These are phyloP conservation scores for Neurospora sp. DNA, from an alignment of 495 filamentous ascomycete genomes.

Conservation along the genomic window DNA sequence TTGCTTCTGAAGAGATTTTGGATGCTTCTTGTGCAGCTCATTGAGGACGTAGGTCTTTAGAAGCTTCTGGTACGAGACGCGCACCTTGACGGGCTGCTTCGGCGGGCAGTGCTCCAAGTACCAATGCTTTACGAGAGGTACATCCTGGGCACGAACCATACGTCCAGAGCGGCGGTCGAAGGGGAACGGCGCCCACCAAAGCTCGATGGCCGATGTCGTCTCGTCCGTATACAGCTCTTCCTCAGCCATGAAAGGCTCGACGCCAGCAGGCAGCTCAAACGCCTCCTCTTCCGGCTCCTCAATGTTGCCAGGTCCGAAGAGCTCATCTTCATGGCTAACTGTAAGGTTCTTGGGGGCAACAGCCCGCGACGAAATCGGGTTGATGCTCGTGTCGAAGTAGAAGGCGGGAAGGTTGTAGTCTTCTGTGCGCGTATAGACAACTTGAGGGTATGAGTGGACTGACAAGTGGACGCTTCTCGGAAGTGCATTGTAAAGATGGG, in stretches of 20 bases:
- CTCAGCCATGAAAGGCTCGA: conserved; percentile 82
- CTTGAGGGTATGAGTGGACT: conserved; percentile 89
- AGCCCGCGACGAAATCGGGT: conserved; percentile 90
- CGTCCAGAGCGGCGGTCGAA: conserved; percentile 95
- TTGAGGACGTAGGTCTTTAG: conserved; percentile 96
- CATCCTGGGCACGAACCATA: conserved; percentile 95
- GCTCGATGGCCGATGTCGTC: conserved; percentile 80
- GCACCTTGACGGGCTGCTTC: conserved; percentile 85
- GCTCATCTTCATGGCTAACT: conserved; percentile 86
- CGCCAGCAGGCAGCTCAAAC: conserved; percentile 70
- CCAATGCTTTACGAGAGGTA: conserved; percentile 96
- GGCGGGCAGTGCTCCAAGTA: conserved; percentile 92
- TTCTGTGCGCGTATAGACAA: conserved; percentile 82
- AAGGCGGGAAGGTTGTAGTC: conserved; percentile 88
- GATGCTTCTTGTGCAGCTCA: conserved; percentile 86
- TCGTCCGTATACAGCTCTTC: conserved; percentile 86
- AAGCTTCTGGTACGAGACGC: conserved; percentile 98
- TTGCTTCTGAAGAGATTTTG: conserved; percentile 93
- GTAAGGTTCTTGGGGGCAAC: conserved; percentile 94
- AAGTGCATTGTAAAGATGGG: conserved; percentile 91
- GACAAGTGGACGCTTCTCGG: conserved; percentile 88
- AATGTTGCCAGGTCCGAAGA: conserved; percentile 76
- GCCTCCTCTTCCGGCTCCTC: conserved; percentile 68
- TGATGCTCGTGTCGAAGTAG: conserved; percentile 96
- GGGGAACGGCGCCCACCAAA: conserved; percentile 98